Conservation (phyloP, 441 rosid genomes). For the Arabidopsis hybrid region DNA sequence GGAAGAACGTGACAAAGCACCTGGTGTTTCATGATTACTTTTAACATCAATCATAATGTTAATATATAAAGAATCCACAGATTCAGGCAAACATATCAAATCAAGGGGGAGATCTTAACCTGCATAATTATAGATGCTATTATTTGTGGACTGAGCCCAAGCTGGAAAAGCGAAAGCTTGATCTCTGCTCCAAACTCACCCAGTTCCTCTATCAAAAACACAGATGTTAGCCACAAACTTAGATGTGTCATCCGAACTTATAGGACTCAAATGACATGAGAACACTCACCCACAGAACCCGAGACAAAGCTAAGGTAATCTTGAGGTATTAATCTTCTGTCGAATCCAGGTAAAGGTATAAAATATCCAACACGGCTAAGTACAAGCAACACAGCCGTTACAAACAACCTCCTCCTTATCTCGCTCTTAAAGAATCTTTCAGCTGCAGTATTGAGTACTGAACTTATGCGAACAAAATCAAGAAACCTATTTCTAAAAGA, state of each 20-base stretch:
- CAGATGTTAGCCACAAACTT: conserved; percentile 18
- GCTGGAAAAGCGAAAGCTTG: conserved; percentile 93
- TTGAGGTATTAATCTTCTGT: conserved; percentile 85
- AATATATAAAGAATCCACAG: conserved; percentile 2
- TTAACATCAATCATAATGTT: conserved; percentile 11
- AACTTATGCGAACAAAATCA: conserved; percentile 69
- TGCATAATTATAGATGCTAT: conserved; percentile 91
- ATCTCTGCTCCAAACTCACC: conserved; percentile 83
- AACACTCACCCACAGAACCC: conserved; percentile 82
- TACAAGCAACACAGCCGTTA: conserved; percentile 73
- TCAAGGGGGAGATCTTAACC: conserved; percentile 51
- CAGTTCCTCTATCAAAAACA: conserved; percentile 70
- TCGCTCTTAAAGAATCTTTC: conserved; percentile 92
- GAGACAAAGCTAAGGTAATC: conserved; percentile 93
- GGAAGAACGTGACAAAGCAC: conserved; percentile 91
- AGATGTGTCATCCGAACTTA: background rate
- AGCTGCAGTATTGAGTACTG: conserved; percentile 76
- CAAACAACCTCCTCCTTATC: conserved; percentile 84
- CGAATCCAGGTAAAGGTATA: conserved; percentile 93
- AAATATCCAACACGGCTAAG: conserved; percentile 89
- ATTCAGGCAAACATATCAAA: conserved; percentile 14
- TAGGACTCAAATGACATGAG: conserved; percentile 9
- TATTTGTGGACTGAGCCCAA: conserved; percentile 95
- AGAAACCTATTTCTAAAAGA: conserved; percentile 79
- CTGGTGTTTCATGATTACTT: conserved; percentile 47